Percentiles rank a stretch among this genome's conserved stretches.
These are phyloP conservation scores for Malania oleifera DNA, from an alignment of 164 flowering plant genomes.

Conservation along the genomic window DNA sequence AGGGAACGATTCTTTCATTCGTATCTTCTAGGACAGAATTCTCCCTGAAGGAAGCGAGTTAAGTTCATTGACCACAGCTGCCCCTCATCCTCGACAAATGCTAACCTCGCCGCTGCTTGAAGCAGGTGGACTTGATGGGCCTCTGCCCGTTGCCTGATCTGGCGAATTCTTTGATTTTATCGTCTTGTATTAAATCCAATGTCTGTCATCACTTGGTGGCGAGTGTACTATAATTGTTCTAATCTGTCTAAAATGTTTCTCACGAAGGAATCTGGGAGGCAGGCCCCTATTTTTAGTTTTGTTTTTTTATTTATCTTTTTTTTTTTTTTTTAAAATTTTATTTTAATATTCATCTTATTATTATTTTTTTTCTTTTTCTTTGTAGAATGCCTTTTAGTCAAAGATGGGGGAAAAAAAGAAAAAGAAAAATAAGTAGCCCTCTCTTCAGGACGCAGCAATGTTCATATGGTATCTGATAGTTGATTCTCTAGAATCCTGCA, in stretches of 20 bases:
- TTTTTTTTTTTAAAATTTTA: background rate
- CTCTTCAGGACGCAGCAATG: background rate
- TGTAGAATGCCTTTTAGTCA: conserved; percentile 21
- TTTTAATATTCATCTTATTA: background rate
- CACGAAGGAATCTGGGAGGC: conserved; percentile 14
- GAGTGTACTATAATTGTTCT: conserved; percentile 34
- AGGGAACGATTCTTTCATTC: conserved; percentile 14
- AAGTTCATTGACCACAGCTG: conserved; percentile 9
- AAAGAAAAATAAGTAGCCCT: background rate
- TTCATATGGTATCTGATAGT: no score
- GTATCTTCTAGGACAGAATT: background rate
- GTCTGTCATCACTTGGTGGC: conserved; percentile 26
- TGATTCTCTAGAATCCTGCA: no score
- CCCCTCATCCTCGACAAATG: conserved; percentile 6
- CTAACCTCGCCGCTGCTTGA: conserved; percentile 12
- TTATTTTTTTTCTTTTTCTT: background rate
- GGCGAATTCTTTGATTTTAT: conserved; percentile 46
- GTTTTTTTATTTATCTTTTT: background rate
- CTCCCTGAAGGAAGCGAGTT: conserved; percentile 9
- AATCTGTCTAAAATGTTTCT: conserved; percentile 10
- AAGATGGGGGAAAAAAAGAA: conserved; percentile 16
- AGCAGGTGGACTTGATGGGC: conserved; percentile 5
- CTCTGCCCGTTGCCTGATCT: conserved; percentile 12
- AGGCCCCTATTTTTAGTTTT: background rate
- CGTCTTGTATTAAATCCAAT: conserved; percentile 15